These are phyloP conservation scores for Kwoniella sp. DNA, from an alignment of 768 basidiomycete genomes.

Conservation along the genomic window DNA sequence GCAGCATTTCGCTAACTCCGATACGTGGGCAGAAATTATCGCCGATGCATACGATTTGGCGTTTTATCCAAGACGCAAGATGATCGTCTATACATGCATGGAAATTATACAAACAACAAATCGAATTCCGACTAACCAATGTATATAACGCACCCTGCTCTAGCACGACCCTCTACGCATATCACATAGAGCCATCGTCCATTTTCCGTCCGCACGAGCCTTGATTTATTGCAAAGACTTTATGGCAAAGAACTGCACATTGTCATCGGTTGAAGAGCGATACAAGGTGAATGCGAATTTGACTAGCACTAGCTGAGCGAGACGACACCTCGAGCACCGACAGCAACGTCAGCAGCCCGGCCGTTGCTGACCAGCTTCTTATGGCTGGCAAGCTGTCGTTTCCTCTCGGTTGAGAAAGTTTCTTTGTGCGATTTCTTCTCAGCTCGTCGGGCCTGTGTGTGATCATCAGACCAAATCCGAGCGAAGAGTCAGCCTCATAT, in stretches of 20 bases:
- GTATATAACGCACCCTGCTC: too few relatives aligned
- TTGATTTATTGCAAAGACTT: too few relatives aligned
- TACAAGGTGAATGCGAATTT: too few relatives aligned
- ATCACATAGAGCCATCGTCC: not conserved
- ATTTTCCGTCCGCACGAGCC: too few relatives aligned
- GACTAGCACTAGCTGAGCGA: slow-evolving; percentile 40
- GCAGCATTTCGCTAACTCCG: slow-evolving; percentile 18
- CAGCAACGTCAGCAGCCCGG: slow-evolving; percentile 51
- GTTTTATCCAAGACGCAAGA: not conserved
- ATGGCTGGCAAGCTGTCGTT: slow-evolving; percentile 56
- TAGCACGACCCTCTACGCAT: not conserved
- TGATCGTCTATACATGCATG: slow-evolving; percentile 1
- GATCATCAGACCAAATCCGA: too few relatives aligned
- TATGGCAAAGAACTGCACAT: too few relatives aligned
- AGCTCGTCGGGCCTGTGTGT: slow-evolving; percentile 54
- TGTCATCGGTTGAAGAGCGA: too few relatives aligned
- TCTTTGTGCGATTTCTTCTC: slow-evolving; percentile 60
- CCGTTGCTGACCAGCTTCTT: slow-evolving; percentile 53
- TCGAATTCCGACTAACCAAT: too few relatives aligned
- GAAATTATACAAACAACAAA: slow-evolving; percentile 18
- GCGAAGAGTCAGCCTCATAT: too few relatives aligned
- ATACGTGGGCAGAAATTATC: slow-evolving; percentile 9
- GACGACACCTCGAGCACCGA: slow-evolving; percentile 39
- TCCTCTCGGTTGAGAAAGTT: slow-evolving; percentile 57
- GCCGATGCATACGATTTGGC: slow-evolving; percentile 21